Conservation (phyloP, 495 filamentous ascomycete species). For the Penicillium robsamsonii region DNA sequence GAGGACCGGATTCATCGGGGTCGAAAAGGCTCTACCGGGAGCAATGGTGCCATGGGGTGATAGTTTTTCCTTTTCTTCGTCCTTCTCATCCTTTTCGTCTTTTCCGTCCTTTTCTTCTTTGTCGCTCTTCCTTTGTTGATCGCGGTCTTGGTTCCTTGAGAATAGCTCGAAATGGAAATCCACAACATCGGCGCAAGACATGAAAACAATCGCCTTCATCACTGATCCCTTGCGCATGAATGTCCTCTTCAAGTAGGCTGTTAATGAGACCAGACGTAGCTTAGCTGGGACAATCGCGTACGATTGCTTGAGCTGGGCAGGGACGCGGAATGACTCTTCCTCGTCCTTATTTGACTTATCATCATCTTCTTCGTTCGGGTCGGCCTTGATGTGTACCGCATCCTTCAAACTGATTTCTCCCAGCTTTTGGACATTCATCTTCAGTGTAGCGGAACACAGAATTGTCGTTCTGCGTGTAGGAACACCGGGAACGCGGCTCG, state of each 20-base stretch:
- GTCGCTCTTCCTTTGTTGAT: constrained; percentile 29
- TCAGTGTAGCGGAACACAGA: constrained; percentile 96
- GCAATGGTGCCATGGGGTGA: constrained; percentile 52
- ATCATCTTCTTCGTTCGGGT: constrained; percentile 46
- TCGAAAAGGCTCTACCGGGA: constrained; percentile 49
- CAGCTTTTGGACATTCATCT: constrained; percentile 88
- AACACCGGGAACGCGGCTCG: constrained; percentile 53
- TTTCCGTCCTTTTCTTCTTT: constrained; percentile 21
- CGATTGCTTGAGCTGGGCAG: constrained; percentile 87
- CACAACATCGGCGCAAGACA: constrained; percentile 94
- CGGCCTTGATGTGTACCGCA: constrained; percentile 79
- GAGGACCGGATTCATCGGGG: constrained; percentile 54
- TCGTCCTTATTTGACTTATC: constrained; percentile 44
- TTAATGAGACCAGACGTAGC: constrained; percentile 80
- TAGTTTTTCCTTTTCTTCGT: constrained; percentile 24
- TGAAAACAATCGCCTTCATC: constrained; percentile 94
- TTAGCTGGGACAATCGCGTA: constrained; percentile 86
- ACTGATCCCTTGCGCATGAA: constrained; percentile 84
- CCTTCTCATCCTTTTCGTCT: constrained; percentile 23
- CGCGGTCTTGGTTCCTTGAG: constrained; percentile 45
- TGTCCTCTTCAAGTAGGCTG: constrained; percentile 75
- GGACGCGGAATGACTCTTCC: constrained; percentile 67
- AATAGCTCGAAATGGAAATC: constrained; percentile 96
- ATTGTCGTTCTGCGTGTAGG: constrained; percentile 78
- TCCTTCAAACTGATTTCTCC: constrained; percentile 94